Base-by-base conservation (phyloP, 345 rosid species). In the Dipteronia dyeriana region DNA sequence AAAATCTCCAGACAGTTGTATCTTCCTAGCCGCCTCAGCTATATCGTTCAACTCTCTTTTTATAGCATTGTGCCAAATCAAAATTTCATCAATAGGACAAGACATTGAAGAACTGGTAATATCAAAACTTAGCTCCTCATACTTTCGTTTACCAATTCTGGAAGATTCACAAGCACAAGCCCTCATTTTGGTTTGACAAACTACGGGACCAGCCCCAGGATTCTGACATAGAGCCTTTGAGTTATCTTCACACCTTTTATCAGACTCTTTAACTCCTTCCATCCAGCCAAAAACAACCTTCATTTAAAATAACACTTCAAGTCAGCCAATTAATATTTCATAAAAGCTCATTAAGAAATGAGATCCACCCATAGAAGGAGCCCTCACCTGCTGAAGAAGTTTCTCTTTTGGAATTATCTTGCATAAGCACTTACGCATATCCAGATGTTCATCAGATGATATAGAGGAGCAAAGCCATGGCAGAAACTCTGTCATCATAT, bases 401-500 rank as follows among this genome's bases (percentile, higher is more conserved):
- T 88, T 88, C 82, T 85, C 92, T 73, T 68, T 80, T n/a, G 95
- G 92, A 75, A 87, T 86, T 80, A 92, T 86, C 83, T 87, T 87
- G 87, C 86, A 80, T 62, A 92, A 82, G 82, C 89, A 91, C 77
- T 80, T 90, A 17, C 19, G 81, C 91, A 91, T 85, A 63, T 90
- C 92, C 56, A 60, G 85, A 71, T 75, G 87, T 79, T 92, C 94
- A 63, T 92, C 88, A n/a, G 89, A 80, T 78, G 97, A 88, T 70
- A 92, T 85, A 65, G 89, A 85, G 68, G 92, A 86, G 75, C 90
- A 87, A 85, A 92, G 91, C 97, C 95, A 91, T 11, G 97, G 97
- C 81, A 92, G 90, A 80, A 91, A 86, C 72, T 89, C 95, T 34
- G 88, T 87, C 74, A 91, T 85, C 84, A 92, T 88, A 80, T 88